Base-by-base conservation (phyloP, 2,329 filamentous ascomycete species). In the Aureobasidium uvarum region DNA sequence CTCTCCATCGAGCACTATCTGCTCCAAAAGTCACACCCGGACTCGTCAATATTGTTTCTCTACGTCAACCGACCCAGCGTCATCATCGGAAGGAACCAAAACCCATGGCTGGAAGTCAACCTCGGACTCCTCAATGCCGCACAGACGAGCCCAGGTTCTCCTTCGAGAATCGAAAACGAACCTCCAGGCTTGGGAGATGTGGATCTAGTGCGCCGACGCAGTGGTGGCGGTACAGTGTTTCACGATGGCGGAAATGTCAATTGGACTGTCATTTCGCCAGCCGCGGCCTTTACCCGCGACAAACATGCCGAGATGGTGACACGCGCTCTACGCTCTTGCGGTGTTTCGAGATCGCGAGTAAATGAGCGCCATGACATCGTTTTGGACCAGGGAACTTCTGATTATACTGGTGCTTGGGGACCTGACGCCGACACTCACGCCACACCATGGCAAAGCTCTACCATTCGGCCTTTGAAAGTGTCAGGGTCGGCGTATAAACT, bases 401-500 rank as follows among this genome's bases (percentile, higher is more conserved):
- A 39, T 3, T 16, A 14, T 8, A 2, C 28, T 33, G 55, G 36
- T 11, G 6, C 67, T 67, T 67, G 58, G 52, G 69, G 23, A 55
- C 56, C 43, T n/a, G 58, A 67, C 0, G 67, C 74, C 8, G 75
- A 83, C 69, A 78, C 78, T 54, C 78, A 83, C 72, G 70, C 70
- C 54, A 80, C 81, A 55, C 74, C 79, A 25, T 81, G 80, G 70
- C 76, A 77, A 20, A 67, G 70, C 62, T 70, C 74, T 36, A 71
- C 76, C 20, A 71, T 73, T 10, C 71, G 71, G 41, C 76, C 81
- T 10, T 70, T 88, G 73, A 99, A 99, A 76, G 84, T 98, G 13
- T 96, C 92, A 0, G 95, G 95, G 1, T 97, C 92, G 0, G 95
- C 95, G 13, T 99, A 96, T 79, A 98, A 98, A 77, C 82, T 99